These are phyloP conservation scores for Rosa rugosa DNA, from an alignment of 306 rosid genomes.

Conservation along the genomic window DNA sequence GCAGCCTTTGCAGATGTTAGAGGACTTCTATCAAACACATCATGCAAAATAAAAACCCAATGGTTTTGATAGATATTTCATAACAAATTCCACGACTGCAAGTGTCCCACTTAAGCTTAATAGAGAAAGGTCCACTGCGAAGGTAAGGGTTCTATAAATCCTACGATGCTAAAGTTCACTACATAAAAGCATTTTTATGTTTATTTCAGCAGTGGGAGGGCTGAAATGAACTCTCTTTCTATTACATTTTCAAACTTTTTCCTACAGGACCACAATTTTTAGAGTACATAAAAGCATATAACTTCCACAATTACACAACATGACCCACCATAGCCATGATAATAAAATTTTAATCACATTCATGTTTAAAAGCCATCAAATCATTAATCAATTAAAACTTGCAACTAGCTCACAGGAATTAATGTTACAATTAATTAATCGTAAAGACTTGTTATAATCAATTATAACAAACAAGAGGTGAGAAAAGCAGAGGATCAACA, in stretches of 20 bases:
- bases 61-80: background rate
- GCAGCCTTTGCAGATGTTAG: background rate
- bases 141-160: background rate
- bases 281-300: background rate
- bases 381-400: background rate
- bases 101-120: background rate
- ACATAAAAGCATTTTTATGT: too few relatives aligned
- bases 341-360: background rate
- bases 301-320: background rate
- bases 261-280: background rate
- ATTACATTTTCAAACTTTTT: background rate
- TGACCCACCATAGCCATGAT: constrained; percentile 8
- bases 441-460: too few relatives aligned
- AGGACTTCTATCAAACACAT: background rate
- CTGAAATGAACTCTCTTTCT: background rate
- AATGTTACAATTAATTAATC: too few relatives aligned
- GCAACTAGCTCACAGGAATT: background rate
- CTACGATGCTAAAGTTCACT: background rate
- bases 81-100: background rate
- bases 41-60: background rate
- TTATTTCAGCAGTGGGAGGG: too few relatives aligned
- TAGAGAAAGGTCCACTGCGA: background rate
- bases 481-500: background rate
- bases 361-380: background rate
- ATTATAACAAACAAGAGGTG: background rate